Evolutionary conservation across 1,139 yeast genomes (phyloP), one percentile per base, ranked within the genome.

Genomic region (Debaryomyces singareniensis): DNA sequence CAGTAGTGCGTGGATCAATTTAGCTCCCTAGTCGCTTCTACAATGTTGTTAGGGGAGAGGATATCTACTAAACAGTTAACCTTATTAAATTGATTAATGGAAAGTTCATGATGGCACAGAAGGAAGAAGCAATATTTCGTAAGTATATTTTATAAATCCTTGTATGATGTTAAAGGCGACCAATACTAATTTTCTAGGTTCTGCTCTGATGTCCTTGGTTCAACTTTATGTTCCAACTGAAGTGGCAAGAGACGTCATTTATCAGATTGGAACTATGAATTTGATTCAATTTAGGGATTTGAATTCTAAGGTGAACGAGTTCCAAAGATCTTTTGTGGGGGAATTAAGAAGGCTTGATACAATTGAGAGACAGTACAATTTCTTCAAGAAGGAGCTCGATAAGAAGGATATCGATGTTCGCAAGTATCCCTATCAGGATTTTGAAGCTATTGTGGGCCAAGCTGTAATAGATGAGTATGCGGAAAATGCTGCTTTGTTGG

Each of bases 161-260:
- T 5, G 16, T 12, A 15, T 22, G 22, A n/a, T 13, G 15, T 22
- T 13, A 15, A 28, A 15, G 9, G 11, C 16, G 15, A 12, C 11
- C 18, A 13, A 10, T 38, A 35, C 48, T 42, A 44, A 41, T 47
- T 14, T 27, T 29, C 27, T 39, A 61, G 66, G 67, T 50, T 81
- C 91, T 30, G 91, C 91, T 72, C 83, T 77, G 45, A 81, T 81
- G 91, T 74, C 85, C 14, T 70, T 79, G 53, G 74, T 80, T 26
- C 85, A 81, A 49, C 56, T 82, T 44, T 81, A 79, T 47, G 76
- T 81, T 31, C 87, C 89, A 2, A 64, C 78, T 15, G 93, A 82
- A 53, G 71, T 75, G 15, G 61, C 82, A 2, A 61, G 91, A 42
- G 85, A 78, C 35, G 66, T 79, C 10, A 69, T 79, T 27, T 74